Percentiles rank a stretch among this genome's conserved stretches.
Conservation (phyloP, 1,284 basidiomycete genomes). For the Sporisorium sorghi region DNA sequence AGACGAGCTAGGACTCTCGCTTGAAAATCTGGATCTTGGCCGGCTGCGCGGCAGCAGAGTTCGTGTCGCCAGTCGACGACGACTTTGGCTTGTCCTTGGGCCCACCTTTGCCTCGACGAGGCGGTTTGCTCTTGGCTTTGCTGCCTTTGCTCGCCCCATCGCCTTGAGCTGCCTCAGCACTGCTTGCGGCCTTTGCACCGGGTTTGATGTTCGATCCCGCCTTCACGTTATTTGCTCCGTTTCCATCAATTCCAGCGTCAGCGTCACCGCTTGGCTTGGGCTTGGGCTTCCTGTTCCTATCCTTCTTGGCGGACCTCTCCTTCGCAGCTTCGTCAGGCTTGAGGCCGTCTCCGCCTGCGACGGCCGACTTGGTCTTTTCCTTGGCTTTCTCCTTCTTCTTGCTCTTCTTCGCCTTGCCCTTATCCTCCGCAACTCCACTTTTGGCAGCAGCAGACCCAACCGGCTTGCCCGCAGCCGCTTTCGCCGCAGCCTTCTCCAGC, state of each 20-base stretch:
- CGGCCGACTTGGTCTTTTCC: constrained; percentile 11
- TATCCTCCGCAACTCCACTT: background rate
- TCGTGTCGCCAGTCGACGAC: background rate
- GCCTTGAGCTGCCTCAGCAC: background rate
- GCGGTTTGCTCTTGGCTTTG: constrained; percentile 6
- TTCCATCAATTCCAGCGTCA: background rate
- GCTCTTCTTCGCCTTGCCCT: constrained; percentile 12
- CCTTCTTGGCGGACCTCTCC: constrained; percentile 11
- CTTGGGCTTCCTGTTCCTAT: constrained; percentile 17
- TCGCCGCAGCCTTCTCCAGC: constrained; percentile 15
- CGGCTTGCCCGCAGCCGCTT: constrained; percentile 2
- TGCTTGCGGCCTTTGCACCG: background rate
- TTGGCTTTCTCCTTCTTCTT: constrained; percentile 26
- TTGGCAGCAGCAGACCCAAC: constrained; percentile 6
- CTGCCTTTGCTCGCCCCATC: background rate
- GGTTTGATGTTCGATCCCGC: constrained; percentile 8
- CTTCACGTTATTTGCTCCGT: background rate
- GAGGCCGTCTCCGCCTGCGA: background rate
- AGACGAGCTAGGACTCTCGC: constrained; percentile 9
- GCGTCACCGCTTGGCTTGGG: constrained; percentile 7
- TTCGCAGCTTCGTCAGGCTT: background rate
- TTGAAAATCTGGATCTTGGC: constrained; percentile 37
- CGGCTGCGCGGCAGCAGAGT: constrained; percentile 1
- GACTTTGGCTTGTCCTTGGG: constrained; percentile 13
- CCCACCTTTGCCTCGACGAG: constrained; percentile 2